These are phyloP conservation scores for Candida sithepensis DNA, from an alignment of 805 yeast genomes.

Conservation along the genomic window DNA sequence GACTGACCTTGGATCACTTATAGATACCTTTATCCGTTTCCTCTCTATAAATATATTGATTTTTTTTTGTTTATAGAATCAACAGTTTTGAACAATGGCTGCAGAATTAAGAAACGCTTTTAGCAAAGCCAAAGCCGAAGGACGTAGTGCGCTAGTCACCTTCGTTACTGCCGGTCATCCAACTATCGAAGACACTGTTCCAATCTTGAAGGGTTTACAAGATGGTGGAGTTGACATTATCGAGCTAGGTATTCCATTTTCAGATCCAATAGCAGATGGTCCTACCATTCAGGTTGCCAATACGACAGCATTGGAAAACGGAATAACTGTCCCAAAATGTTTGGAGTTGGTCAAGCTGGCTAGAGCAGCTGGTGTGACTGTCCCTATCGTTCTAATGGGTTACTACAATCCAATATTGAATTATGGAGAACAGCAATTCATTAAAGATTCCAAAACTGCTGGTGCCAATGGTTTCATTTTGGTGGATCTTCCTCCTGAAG, in stretches of 20 bases:
- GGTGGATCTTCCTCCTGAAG: constrained; percentile 98
- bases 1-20: too few species aligned
- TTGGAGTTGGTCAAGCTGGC: constrained; percentile 73
- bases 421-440: constrained; percentile 84
- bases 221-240: constrained; percentile 94
- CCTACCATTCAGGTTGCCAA: constrained; percentile 93
- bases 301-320: constrained; percentile 76
- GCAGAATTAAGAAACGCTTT: constrained; percentile 34
- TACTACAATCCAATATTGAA: constrained; percentile 91
- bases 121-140: constrained; percentile 29
- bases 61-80: too few species aligned
- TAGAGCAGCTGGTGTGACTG: constrained; percentile 75
- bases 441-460: constrained; percentile 72
- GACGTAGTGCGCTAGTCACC: constrained; percentile 85
- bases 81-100: constrained; percentile 24
- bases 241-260: constrained; percentile 93
- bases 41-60: background rate
- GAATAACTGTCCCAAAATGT: constrained; percentile 66
- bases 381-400: constrained; percentile 94
- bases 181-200: constrained; percentile 79
- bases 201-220: constrained; percentile 82
- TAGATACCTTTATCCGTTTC: too few species aligned
- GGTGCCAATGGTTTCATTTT: constrained; percentile 95
- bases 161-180: constrained; percentile 96
- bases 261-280: constrained; percentile 99